Evolutionary conservation across 441 rosid species (phyloP).

Genomic region (Populus trichocarpa): DNA sequence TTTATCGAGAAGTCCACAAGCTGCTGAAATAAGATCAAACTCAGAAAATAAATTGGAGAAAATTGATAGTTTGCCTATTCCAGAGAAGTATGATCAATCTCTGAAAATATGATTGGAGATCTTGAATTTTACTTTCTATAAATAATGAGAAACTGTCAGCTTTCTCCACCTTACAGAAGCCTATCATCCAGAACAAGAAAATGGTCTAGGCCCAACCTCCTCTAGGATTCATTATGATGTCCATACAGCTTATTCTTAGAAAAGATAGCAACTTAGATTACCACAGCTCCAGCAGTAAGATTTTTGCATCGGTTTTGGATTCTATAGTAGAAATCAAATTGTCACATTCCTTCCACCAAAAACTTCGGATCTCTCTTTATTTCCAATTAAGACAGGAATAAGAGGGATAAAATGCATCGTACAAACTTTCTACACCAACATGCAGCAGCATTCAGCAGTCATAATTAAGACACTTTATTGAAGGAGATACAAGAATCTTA

Average conservation of each 20-base stretch:
- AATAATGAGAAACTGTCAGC: neutral
- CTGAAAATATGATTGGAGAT: neutral
- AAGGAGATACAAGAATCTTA: neutral
- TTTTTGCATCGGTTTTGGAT: neutral
- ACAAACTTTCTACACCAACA: neutral
- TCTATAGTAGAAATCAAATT: neutral
- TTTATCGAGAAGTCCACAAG: neutral
- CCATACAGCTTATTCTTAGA: neutral
- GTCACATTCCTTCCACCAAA: neutral
- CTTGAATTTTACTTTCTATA: neutral
- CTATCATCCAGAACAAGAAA: slow-evolving; percentile 2
- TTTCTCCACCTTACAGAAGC: neutral
- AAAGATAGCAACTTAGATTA: neutral
- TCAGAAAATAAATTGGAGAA: neutral
- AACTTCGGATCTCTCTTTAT: neutral
- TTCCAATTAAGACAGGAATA: neutral
- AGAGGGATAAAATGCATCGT: neutral
- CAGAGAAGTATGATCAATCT: neutral
- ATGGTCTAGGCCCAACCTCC: neutral
- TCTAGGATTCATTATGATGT: neutral
- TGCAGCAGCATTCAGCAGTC: neutral
- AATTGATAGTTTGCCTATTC: neutral
- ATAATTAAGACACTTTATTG: neutral
- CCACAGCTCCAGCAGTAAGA: neutral
- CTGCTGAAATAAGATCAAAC: neutral